Evolutionary conservation across 1,284 basidiomycete genomes (phyloP), one percentile per base, ranked within the genome.

Genomic region (Omphalotus olearius): DNA sequence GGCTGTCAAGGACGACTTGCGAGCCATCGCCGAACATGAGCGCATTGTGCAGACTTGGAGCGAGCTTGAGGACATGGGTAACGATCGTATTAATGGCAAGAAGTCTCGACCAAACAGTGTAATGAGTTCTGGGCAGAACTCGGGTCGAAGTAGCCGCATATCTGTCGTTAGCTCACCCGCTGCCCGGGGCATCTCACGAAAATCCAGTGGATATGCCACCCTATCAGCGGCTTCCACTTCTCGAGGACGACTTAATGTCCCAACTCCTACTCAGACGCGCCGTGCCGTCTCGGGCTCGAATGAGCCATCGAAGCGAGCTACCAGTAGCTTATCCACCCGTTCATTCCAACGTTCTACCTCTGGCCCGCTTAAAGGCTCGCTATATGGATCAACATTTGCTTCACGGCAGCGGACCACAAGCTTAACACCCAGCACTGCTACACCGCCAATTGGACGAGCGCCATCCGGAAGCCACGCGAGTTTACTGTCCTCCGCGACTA

Each of bases 331-430:
- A 55, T 83, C 80, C 3, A 68, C 64, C 26, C 61, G 67, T n/a
- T 74, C 79, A 1, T 67, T 72, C 2, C 70, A 61, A 41, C 75
- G 82, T 44, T 81, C 82, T 13, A 74, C 78, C 4, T 83, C 82
- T 11, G 79, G 80, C 23, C 73, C 77, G 2, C 23, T 23, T 10
- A 63, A 72, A 54, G 66, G 60, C 40, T 65, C 78, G 14, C 51
- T 87, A 30, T 76, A 78, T 56, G 72, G 71, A 17, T 76, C 88
- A 1, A 91, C 88, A 3, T 90, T 83, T 64, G 78, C 88, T 36
- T 91, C 88, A n/a, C 78, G 88, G 28, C 89, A 91, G 60, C 75
- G 89, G 25, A 89, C 87, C 16, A 68, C 73, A 35, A 90, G 88
- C 62, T 64, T 85, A 40, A 60, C 64, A 11, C 55, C 71, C 17